These are phyloP conservation scores for Zymoseptoria brevis DNA, from an alignment of 2,329 filamentous ascomycete species.

Conservation along the genomic window DNA sequence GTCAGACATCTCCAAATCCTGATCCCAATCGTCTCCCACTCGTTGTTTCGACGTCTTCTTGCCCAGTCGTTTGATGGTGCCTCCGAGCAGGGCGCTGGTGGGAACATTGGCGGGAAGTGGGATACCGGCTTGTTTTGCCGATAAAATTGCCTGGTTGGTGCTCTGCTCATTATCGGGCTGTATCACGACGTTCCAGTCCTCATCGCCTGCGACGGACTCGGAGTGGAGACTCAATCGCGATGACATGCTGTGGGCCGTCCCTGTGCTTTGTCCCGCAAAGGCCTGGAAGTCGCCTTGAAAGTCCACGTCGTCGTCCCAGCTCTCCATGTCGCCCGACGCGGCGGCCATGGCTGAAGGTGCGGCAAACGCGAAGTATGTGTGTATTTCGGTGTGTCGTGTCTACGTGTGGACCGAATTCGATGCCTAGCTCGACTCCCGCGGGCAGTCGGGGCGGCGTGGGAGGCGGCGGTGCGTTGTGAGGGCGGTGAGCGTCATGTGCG, in stretches of 20 bases:
- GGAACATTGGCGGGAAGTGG: conserved; percentile 82
- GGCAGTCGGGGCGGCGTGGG: not conserved
- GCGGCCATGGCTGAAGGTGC: conserved; percentile 44
- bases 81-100: conserved; percentile 79
- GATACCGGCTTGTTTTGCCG: conserved; percentile 82
- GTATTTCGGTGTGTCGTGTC: not conserved
- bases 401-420: not conserved
- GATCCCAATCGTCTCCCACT: conserved; percentile 45
- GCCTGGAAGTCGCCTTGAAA: conserved; percentile 55
- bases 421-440: not conserved
- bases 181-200: conserved; percentile 81
- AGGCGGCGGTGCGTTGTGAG: conserved; percentile 1
- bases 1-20: conserved; percentile 41
- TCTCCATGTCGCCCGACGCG: conserved; percentile 54
- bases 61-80: conserved; percentile 85
- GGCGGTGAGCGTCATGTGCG: conserved; percentile 3
- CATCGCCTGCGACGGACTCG: conserved; percentile 61
- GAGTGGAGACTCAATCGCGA: conserved; percentile 74
- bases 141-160: conserved; percentile 76
- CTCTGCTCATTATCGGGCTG: conserved; percentile 78
- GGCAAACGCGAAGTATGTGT: conserved; percentile 2
- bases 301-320: conserved; percentile 51
- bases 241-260: conserved; percentile 65
- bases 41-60: conserved; percentile 40
- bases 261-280: conserved; percentile 48